Conservation (phyloP, 2,329 filamentous ascomycete genomes). For the Diaporthe citriasiana region DNA sequence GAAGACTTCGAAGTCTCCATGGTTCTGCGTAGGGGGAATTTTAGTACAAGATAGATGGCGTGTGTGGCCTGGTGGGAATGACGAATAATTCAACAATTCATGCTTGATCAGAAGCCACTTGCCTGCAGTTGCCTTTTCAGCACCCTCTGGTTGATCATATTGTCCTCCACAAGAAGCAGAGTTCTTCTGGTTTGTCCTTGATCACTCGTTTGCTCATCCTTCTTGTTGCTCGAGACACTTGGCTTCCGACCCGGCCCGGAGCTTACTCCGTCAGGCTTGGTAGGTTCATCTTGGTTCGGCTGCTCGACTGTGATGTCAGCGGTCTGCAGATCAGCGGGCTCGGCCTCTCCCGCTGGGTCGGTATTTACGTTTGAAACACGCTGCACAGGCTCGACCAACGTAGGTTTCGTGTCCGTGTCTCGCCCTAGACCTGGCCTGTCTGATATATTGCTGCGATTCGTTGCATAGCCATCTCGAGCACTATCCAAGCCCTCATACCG, state of each 20-base stretch:
- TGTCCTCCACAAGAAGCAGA: constrained; percentile 31
- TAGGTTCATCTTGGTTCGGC: neutral
- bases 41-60: neutral
- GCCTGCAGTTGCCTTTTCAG: constrained; percentile 31
- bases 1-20: constrained; percentile 7
- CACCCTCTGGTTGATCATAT: constrained; percentile 31
- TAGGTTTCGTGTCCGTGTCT: neutral
- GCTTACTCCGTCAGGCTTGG: too few species aligned
- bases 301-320: neutral
- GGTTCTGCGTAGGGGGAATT: neutral
- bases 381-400: neutral
- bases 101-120: neutral
- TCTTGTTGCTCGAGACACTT: neutral
- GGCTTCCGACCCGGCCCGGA: neutral
- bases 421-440: neutral
- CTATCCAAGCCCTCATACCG: neutral
- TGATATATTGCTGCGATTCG: neutral
- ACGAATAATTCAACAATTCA: too few species aligned
- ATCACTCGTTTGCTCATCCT: neutral
- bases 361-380: neutral
- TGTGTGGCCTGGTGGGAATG: too few species aligned
- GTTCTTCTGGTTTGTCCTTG: neutral
- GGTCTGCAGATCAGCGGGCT: neutral
- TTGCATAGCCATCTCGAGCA: neutral
- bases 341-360: neutral